Percentiles rank a stretch among this genome's conserved stretches.
Evolutionary conservation across 2,329 filamentous ascomycete genomes (phyloP).

Genomic region (Aspergillus terreus): DNA sequence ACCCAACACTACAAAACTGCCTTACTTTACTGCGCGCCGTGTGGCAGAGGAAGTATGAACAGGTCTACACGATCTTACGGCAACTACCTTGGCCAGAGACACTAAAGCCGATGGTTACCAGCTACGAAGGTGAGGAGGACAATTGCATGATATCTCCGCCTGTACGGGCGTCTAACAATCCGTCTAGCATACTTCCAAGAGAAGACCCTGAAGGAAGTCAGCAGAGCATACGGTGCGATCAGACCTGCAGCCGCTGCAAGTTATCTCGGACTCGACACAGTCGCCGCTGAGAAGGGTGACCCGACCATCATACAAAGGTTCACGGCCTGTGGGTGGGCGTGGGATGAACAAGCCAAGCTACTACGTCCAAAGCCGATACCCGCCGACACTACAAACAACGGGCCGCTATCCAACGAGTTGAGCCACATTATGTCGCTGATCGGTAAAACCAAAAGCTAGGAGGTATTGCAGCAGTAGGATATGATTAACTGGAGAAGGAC

Average conservation of each 20-base stretch:
- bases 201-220: constrained; percentile 36
- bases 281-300: constrained; percentile 23
- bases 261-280: constrained; percentile 34
- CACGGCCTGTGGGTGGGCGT: constrained; percentile 36
- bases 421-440: constrained; percentile 32
- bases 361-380: constrained; percentile 31
- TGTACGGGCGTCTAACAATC: neutral
- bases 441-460: constrained; percentile 19
- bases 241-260: constrained; percentile 31
- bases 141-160: neutral
- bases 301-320: constrained; percentile 29
- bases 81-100: constrained; percentile 31
- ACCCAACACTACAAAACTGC: constrained; percentile 33
- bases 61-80: constrained; percentile 35
- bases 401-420: constrained; percentile 24
- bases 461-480: neutral
- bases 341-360: constrained; percentile 32
- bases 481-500: no score
- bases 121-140: constrained; percentile 33
- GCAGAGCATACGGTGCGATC: constrained; percentile 39
- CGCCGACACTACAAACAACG: constrained; percentile 11
- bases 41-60: constrained; percentile 34
- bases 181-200: constrained; percentile 35
- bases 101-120: constrained; percentile 28
- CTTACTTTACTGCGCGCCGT: constrained; percentile 34